Evolutionary conservation across 805 yeast genomes (phyloP), one percentile per base, ranked within the genome.

Genomic region (Candida silvicultrix): DNA sequence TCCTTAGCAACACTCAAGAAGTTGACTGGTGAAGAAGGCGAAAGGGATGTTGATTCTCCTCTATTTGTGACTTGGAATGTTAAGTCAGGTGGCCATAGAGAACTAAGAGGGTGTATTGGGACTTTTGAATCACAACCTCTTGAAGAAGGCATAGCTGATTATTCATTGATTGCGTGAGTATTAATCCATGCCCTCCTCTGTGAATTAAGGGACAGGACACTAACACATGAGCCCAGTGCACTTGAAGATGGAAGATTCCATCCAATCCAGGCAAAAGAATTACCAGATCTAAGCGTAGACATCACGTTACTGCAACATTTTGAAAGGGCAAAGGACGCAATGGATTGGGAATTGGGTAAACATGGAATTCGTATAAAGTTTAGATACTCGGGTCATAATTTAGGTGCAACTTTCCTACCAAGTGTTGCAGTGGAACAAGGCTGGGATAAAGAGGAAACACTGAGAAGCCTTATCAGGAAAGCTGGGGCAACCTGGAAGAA

Each of bases 101-200:
- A 68, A 14, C 68, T 92, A 41, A 70, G 98, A 38, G 99, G 99
- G 0, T 92, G 99, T 59, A 94, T 92, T 45, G 99, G 99, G 1
- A 90, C 96, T 0, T 94, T 94, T 61, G 68, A 72, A 18, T 66
- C 75, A 15, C 62, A 75, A 46, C 70, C 74, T 0, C 54, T 86
- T 2, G 80, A 74, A 16, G 43, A 58, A 1, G 96, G 94, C 0
- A 73, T 89, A 4, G 61, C 67, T 20, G 70, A 72, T 35, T 92
- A 82, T 58, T 73, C 96, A 0, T 44, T 83, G 16, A 65, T 73
- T 34, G 81, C 90, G 40, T 60, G 45, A 47, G 63, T 49, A 19
- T n/a, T 23, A 6, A 23, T 6, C 25, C 25, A 6, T 23, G n/a
- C n/a, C n/a, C n/a, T n/a, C n/a, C n/a, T n/a, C n/a, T n/a, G n/a